phyloP scores from a whole-genome alignment of 495 filamentous ascomycete species.

The Pyronema omphalodes region DNA sequence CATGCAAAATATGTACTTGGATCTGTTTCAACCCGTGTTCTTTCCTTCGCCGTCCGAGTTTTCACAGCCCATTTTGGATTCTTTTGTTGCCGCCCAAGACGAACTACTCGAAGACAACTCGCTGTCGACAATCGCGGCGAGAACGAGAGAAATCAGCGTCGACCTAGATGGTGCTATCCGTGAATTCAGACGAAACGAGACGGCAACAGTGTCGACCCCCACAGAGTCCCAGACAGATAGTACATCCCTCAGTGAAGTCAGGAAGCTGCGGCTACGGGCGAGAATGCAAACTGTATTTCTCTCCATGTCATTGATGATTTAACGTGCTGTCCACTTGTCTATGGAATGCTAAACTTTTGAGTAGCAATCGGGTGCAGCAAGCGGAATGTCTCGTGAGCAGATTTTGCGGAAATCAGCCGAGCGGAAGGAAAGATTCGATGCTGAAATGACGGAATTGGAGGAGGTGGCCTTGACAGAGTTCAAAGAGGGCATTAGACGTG shows the following conservation, averaged over 20 bases:
- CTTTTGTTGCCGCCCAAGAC: slow-evolving; percentile 13
- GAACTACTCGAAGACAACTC: slow-evolving; percentile 12
- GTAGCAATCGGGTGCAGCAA: not conserved
- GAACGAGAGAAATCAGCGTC: slow-evolving; percentile 16
- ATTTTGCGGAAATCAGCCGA: slow-evolving; percentile 7
- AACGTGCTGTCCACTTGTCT: not conserved
- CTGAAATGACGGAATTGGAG: slow-evolving; percentile 15
- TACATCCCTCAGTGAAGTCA: slow-evolving; percentile 7
- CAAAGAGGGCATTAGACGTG: slow-evolving; percentile 16
- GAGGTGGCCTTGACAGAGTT: slow-evolving; percentile 17
- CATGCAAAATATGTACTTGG: slow-evolving; percentile 1
- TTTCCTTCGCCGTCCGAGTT: slow-evolving; percentile 13
- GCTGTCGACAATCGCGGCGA: slow-evolving; percentile 9
- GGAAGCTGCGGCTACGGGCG: slow-evolving; percentile 10
- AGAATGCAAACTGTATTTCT: slow-evolving; percentile 14
- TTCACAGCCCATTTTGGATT: slow-evolving; percentile 15
- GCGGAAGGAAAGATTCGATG: slow-evolving; percentile 14
- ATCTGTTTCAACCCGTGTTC: slow-evolving; percentile 5
- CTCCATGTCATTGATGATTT: not conserved
- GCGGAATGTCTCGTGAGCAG: slow-evolving; percentile 1
- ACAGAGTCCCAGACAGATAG: not conserved
- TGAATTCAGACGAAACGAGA: slow-evolving; percentile 3
- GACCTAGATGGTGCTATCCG: slow-evolving; percentile 13
- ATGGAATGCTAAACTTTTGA: not conserved
- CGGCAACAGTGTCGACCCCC: not conserved